phyloP scores from a whole-genome alignment of 2,329 filamentous ascomycete genomes.

The Diaporthe velutina region DNA sequence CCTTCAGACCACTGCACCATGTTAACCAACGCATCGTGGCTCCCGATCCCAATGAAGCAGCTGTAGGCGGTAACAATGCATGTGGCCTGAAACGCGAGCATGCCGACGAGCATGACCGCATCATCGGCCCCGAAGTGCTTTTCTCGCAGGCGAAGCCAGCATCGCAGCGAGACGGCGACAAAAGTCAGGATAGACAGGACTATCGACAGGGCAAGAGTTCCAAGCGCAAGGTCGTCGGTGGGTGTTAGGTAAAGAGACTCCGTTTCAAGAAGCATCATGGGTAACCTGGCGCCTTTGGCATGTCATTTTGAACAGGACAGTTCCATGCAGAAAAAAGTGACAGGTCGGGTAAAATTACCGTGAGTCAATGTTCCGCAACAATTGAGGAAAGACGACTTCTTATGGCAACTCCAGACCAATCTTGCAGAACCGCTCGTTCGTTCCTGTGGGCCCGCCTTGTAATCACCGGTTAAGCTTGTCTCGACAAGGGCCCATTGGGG shows the following conservation, averaged over 20 bases:
- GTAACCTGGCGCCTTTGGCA: background rate
- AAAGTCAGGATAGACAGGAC: background rate
- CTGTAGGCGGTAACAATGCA: background rate
- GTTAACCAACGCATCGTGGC: background rate
- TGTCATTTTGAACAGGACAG: background rate
- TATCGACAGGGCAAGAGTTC: background rate
- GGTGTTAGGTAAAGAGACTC: constrained; percentile 1
- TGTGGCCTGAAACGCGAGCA: background rate
- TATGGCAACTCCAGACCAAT: background rate
- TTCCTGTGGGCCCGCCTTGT: background rate
- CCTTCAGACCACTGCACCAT: background rate
- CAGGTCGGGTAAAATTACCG: background rate
- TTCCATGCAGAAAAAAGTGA: background rate
- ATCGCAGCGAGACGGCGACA: background rate
- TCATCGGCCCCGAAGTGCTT: constrained; percentile 8
- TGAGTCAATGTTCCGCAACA: background rate
- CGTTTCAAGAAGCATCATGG: constrained; percentile 8
- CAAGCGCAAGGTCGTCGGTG: constrained; percentile 9
- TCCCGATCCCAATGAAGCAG: constrained; percentile 12
- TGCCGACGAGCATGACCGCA: background rate
- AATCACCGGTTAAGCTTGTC: constrained; percentile 13
- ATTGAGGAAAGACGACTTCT: background rate
- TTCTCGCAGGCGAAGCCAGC: constrained; percentile 17
- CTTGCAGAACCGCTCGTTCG: background rate
- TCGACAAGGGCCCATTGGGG: background rate